These are phyloP conservation scores for Globisporangium spinosum DNA, from an alignment of 352 stramenopile species.

Conservation along the genomic window DNA sequence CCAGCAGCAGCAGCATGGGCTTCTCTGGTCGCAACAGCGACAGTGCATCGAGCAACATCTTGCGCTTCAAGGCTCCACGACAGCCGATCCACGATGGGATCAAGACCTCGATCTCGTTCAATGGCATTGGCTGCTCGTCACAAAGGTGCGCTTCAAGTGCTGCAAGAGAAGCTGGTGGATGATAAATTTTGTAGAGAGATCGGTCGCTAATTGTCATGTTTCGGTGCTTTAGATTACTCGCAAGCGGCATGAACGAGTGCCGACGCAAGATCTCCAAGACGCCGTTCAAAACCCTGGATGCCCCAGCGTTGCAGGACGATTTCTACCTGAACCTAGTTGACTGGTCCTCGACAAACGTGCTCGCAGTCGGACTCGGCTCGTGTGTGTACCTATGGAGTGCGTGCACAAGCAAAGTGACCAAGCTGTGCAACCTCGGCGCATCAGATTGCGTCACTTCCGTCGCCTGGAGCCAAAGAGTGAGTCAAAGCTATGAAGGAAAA, in stretches of 20 bases:
- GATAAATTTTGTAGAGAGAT: neutral
- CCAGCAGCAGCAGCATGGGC: conserved; percentile 27
- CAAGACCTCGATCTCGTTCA: conserved; percentile 50
- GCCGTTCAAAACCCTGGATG: conserved; percentile 97
- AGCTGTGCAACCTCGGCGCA: conserved; percentile 89
- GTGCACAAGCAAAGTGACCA: conserved; percentile 90
- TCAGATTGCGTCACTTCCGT: conserved; percentile 91
- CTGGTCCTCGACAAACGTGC: conserved; percentile 94
- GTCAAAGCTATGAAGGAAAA: conserved; percentile 1
- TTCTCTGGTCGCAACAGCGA: conserved; percentile 28
- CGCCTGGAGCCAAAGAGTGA: conserved; percentile 89
- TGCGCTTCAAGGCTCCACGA: conserved; percentile 67
- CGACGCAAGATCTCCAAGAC: conserved; percentile 88
- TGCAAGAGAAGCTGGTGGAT: neutral
- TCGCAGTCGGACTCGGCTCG: conserved; percentile 92
- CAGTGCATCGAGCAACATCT: conserved; percentile 55
- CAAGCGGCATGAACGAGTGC: conserved; percentile 25
- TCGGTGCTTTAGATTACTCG: conserved; percentile 9
- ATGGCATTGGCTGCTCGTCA: conserved; percentile 35
- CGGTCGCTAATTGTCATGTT: neutral
- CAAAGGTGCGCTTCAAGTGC: conserved; percentile 24
- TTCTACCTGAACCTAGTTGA: conserved; percentile 99
- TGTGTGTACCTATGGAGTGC: conserved; percentile 96
- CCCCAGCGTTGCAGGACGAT: conserved; percentile 94
- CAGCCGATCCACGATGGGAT: conserved; percentile 56